phyloP scores from a whole-genome alignment of 2,329 filamentous ascomycete genomes.

The Trichothecium roseum region DNA sequence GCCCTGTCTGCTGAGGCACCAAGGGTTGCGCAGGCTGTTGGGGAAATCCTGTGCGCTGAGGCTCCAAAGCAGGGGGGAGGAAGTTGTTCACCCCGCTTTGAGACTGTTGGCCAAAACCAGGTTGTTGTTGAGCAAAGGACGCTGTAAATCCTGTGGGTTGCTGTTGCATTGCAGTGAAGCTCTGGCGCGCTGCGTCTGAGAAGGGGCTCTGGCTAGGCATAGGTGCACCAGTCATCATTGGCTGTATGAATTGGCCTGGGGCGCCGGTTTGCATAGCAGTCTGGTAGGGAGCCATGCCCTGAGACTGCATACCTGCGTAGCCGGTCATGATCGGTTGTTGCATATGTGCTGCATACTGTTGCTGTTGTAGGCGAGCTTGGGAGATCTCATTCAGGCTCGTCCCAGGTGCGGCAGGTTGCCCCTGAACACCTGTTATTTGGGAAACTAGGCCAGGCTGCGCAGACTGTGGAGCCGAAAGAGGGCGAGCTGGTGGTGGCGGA shows the following conservation, averaged over 20 bases:
- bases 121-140: slow-evolving; percentile 35
- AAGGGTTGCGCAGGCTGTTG: slow-evolving; percentile 32
- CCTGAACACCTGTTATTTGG: slow-evolving; percentile 69
- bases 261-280: slow-evolving; percentile 11
- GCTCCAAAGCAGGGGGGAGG: slow-evolving; percentile 49
- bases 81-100: slow-evolving; percentile 42
- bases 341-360: slow-evolving; percentile 26
- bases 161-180: slow-evolving; percentile 26
- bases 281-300: slow-evolving; percentile 27
- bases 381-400: slow-evolving; percentile 68
- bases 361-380: slow-evolving; percentile 55
- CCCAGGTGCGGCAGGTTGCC: slow-evolving; percentile 58
- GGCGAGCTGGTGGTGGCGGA: slow-evolving; percentile 66
- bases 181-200: slow-evolving; percentile 17
- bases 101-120: slow-evolving; percentile 30
- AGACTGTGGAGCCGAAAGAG: slow-evolving; percentile 80
- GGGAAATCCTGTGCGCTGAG: slow-evolving; percentile 45
- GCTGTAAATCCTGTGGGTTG: slow-evolving; percentile 55
- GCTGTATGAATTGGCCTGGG: slow-evolving; percentile 30
- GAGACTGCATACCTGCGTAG: slow-evolving; percentile 21
- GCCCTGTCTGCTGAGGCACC: slow-evolving; percentile 43
- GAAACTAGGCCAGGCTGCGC: slow-evolving; percentile 69
- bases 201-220: slow-evolving; percentile 28
- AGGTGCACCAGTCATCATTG: slow-evolving; percentile 35
- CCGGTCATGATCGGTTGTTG: slow-evolving; percentile 25